A percentile compares a stretch with the other conserved stretches of the same genome.
Conservation (phyloP, 805 yeast species). For the Ogataea minuta region DNA sequence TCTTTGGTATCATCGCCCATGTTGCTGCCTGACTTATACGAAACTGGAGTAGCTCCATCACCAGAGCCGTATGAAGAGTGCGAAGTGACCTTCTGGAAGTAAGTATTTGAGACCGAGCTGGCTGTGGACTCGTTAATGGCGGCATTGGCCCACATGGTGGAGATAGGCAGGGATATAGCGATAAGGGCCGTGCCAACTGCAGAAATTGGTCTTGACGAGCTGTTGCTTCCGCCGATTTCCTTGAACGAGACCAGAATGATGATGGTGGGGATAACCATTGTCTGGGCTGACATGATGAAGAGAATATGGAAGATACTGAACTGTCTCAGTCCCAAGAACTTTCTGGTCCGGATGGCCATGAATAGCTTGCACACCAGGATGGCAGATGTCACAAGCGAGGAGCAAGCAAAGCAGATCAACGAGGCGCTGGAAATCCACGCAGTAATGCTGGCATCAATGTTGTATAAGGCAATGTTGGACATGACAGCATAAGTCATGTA, state of each 20-base stretch:
- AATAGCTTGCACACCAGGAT: constrained; percentile 63
- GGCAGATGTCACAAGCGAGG: constrained; percentile 61
- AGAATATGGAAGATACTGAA: constrained; percentile 81
- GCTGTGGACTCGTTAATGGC: constrained; percentile 50
- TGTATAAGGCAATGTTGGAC: constrained; percentile 37
- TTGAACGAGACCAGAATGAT: constrained; percentile 53
- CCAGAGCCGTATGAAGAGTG: constrained; percentile 16
- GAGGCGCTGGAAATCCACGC: constrained; percentile 50
- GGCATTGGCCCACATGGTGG: constrained; percentile 86
- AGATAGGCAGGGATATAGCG: constrained; percentile 72
- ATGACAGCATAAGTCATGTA: constrained; percentile 53
- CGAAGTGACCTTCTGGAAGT: constrained; percentile 20
- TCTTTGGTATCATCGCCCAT: constrained; percentile 15
- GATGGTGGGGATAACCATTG: constrained; percentile 75
- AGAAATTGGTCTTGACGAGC: constrained; percentile 35
- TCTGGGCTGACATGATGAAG: constrained; percentile 77
- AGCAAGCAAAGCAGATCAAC: constrained; percentile 62
- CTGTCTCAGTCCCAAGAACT: constrained; percentile 74
- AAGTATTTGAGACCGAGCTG: constrained; percentile 34
- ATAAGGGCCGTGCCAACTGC: constrained; percentile 59
- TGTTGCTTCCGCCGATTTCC: constrained; percentile 36
- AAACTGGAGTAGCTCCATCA: constrained; percentile 11
- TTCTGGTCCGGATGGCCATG: constrained; percentile 68
- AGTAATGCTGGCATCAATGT: constrained; percentile 21
- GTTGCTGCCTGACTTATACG: constrained; percentile 9